Evolutionary conservation across 164 flowering plant species (phyloP), one percentile per base, ranked within the genome.

Genomic region (Malania oleifera): DNA sequence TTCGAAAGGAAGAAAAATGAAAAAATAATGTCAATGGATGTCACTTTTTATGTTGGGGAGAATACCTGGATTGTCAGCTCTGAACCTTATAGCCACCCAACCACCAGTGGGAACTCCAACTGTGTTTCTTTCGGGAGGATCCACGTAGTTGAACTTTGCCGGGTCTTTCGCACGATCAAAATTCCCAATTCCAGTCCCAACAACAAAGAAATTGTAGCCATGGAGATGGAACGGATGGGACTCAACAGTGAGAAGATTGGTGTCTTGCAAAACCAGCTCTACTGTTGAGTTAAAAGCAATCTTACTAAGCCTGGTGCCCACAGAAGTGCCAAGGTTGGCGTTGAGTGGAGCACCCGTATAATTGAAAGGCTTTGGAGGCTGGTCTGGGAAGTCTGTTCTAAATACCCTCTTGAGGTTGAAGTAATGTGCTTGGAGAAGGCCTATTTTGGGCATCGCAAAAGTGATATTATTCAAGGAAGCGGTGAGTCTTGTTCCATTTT

Each of bases 191-290:
- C 75, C 75, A 1, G 59, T 67, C 35, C 75, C 75, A 8, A 71
- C 68, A 17, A 67, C 71, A 29, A 67, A 71, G 54, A 71, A 71
- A 38, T 67, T 71, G 27, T 63, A 67, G 10, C 71, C 75, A 46
- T 69, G 77, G 11, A 73, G 68, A 60, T 73, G 77, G 34, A 73
- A 73, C 0, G 77, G 77, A 27, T 73, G 74, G 0, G 68, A 62
- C 60, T 73, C 73, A 23, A 73, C 73, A 0, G 74, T 60, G 0
- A 73, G 59, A 25, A 73, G 65, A 45, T 67, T 67, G 9, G 75
- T 71, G 41, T 71, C 75, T 18, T 71, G 71, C 8, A 71, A 44
- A 13, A 71, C 71, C 13, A 71, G 20, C 45, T 71, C 71, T n/a
- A 71, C 68, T 0, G 75, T 67, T 1, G 71, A 59, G 46, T 67